phyloP scores from a whole-genome alignment of 345 rosid genomes.

The Bruguiera parviflora region DNA sequence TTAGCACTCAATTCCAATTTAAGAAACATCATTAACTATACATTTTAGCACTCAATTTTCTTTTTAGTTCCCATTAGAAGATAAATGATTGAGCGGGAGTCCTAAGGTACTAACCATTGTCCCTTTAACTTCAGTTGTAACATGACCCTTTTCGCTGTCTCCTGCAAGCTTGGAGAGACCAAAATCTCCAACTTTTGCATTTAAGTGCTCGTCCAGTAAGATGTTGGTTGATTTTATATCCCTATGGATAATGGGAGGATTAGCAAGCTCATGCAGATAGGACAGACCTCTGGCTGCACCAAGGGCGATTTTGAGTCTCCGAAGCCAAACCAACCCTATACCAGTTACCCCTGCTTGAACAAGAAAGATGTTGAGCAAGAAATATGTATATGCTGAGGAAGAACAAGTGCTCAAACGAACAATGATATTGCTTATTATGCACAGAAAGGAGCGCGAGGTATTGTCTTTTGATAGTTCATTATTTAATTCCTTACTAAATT shows the following conservation, averaged over 20 bases:
- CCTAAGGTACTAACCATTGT: constrained; percentile 63
- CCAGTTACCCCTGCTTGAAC: constrained; percentile 62
- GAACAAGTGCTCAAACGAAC: too few relatives aligned
- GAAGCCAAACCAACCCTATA: constrained; percentile 70
- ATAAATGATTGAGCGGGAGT: neutral
- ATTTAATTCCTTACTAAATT: too few relatives aligned
- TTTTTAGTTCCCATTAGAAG: neutral
- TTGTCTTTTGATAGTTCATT: too few relatives aligned
- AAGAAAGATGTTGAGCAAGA: neutral
- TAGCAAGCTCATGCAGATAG: constrained; percentile 89
- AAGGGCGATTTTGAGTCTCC: constrained; percentile 71
- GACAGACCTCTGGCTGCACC: constrained; percentile 83
- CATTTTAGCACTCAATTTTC: neutral
- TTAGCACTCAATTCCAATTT: too few relatives aligned
- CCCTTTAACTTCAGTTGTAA: constrained; percentile 94
- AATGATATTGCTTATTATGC: neutral
- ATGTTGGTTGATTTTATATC: constrained; percentile 79
- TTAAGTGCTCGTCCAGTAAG: constrained; percentile 67
- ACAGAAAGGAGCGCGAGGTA: too few relatives aligned
- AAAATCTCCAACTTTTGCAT: constrained; percentile 88
- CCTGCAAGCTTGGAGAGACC: constrained; percentile 78
- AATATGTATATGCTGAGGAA: neutral
- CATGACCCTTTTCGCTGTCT: constrained; percentile 57
- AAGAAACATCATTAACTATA: neutral
- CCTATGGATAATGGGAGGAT: constrained; percentile 34